phyloP scores from a whole-genome alignment of 805 yeast genomes.

The Saturnispora bothae region DNA sequence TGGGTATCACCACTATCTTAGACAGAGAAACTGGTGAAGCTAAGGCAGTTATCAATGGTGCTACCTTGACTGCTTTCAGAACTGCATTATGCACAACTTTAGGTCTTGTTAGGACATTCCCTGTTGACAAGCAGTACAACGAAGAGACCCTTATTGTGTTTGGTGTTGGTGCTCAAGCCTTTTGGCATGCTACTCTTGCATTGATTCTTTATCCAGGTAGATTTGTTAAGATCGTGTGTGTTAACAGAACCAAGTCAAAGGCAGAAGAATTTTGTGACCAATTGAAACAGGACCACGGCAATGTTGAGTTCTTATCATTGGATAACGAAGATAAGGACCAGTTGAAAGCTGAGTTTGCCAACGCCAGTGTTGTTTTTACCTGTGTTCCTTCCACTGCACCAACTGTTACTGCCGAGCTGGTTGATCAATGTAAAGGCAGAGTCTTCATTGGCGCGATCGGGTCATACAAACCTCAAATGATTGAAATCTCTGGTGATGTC shows the following conservation, averaged over 20 bases:
- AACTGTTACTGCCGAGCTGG: slow-evolving; percentile 26
- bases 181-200: slow-evolving; percentile 48
- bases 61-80: slow-evolving; percentile 52
- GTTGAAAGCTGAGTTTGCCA: slow-evolving; percentile 22
- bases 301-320: slow-evolving; percentile 16
- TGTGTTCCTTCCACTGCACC: slow-evolving; percentile 51
- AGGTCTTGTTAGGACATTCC: slow-evolving; percentile 31
- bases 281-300: slow-evolving; percentile 25
- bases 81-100: slow-evolving; percentile 51
- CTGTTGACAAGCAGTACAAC: slow-evolving; percentile 14
- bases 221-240: slow-evolving; percentile 33
- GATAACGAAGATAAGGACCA: slow-evolving; percentile 13
- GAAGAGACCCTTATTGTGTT: slow-evolving; percentile 30
- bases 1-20: slow-evolving; percentile 43
- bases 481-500: slow-evolving; percentile 41
- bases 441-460: slow-evolving; percentile 52
- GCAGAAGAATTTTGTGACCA: slow-evolving; percentile 26
- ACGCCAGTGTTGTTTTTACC: slow-evolving; percentile 42
- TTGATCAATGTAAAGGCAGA: slow-evolving; percentile 19
- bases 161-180: slow-evolving; percentile 57
- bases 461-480: slow-evolving; percentile 58
- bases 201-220: slow-evolving; percentile 29
- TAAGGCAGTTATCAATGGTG: slow-evolving; percentile 46
- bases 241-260: slow-evolving; percentile 34
- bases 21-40: slow-evolving; percentile 42